Evolutionary conservation across 495 filamentous ascomycete genomes (phyloP).

Genomic region (Neurospora sp.): DNA sequence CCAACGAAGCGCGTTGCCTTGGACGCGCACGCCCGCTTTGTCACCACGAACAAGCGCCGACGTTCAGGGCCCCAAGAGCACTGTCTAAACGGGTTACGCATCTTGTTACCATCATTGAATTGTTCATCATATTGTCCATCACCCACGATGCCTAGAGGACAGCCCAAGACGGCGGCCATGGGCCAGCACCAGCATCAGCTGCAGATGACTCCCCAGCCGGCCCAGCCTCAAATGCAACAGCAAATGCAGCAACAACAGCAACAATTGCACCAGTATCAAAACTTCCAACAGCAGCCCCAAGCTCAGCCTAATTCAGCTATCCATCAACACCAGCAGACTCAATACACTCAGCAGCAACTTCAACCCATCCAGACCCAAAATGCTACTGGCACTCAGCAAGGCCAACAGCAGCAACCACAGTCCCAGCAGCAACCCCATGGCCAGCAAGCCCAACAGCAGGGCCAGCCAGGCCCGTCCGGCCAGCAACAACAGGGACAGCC

Average conservation of each 20-base stretch:
- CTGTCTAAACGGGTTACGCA: not conserved
- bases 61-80: not conserved
- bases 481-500: not conserved
- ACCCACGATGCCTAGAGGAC: not conserved
- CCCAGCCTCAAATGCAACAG: conserved; percentile 6
- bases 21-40: not conserved
- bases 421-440: not conserved
- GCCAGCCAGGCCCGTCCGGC: not conserved
- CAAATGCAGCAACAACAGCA: conserved; percentile 9
- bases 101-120: not conserved
- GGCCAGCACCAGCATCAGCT: conserved; percentile 2
- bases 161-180: not conserved
- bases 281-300: conserved; percentile 6
- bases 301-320: not conserved
- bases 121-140: not conserved
- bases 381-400: conserved; percentile 1
- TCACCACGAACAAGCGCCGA: not conserved
- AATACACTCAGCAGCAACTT: conserved; percentile 2
- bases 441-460: not conserved
- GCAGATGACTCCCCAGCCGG: not conserved
- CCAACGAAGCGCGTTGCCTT: not conserved
- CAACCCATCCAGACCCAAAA: conserved; percentile 3
- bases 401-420: conserved; percentile 2
- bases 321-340: conserved; percentile 8
- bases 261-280: conserved; percentile 4